Evolutionary conservation across 768 basidiomycete species (phyloP).

Genomic region (Suillus subluteus): DNA sequence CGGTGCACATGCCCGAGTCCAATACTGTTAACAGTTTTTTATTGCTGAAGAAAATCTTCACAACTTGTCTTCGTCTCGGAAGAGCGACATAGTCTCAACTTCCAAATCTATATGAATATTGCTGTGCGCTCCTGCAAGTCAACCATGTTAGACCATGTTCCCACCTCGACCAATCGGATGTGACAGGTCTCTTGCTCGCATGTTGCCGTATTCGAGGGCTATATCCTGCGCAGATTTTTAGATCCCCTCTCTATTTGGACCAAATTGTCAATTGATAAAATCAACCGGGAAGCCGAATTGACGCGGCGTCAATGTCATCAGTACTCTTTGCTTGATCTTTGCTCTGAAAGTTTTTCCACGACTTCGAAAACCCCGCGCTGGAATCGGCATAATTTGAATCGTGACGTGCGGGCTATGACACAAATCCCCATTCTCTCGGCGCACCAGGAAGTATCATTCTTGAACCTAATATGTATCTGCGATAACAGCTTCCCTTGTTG

Average conservation of each 20-base stretch:
- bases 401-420: not conserved
- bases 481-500: not conserved
- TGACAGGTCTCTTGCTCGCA: not conserved
- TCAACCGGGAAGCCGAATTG: not conserved
- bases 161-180: not conserved
- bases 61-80: not conserved
- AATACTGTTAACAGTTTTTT: not conserved
- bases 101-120: slow-evolving; percentile 1
- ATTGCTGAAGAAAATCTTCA: not conserved
- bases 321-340: slow-evolving; percentile 1
- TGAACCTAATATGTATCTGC: not conserved
- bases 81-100: not conserved
- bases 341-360: slow-evolving; percentile 6
- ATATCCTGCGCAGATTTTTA: not conserved
- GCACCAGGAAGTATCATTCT: not conserved
- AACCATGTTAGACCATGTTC: not conserved
- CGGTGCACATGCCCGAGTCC: not conserved
- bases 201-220: not conserved
- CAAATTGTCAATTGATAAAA: not conserved
- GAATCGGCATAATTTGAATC: not conserved
- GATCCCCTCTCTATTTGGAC: not conserved
- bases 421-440: not conserved
- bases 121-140: not conserved
- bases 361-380: slow-evolving; percentile 6
- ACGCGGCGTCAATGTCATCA: not conserved